Conservation (phyloP, 257 asterid species). For the Fraxinus anomala region DNA sequence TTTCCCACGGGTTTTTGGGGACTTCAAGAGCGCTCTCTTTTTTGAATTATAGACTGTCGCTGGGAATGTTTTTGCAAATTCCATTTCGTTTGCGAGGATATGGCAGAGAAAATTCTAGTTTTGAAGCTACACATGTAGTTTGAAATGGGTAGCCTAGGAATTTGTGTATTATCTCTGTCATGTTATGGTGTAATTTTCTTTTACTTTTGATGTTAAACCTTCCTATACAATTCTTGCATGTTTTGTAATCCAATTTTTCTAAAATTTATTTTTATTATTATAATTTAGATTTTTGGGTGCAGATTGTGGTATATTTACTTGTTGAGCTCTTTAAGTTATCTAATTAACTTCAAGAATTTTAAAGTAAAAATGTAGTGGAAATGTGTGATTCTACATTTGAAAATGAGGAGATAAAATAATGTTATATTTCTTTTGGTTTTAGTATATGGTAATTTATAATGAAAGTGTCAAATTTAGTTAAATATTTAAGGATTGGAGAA, state of each 20-base stretch:
- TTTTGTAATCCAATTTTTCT: not conserved
- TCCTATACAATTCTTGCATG: not conserved
- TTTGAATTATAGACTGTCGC: slow-evolving; percentile 25
- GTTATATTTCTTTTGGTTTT: not conserved
- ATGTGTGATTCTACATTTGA: too few species aligned
- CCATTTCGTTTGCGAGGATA: slow-evolving; percentile 25
- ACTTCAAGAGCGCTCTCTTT: slow-evolving; percentile 17
- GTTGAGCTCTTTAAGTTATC: too few species aligned
- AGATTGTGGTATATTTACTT: not conserved
- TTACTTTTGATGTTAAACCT: not conserved
- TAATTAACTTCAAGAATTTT: too few species aligned
- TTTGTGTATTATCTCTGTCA: slow-evolving; percentile 31
- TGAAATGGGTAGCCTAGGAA: slow-evolving; percentile 22
- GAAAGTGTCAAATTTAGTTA: not conserved
- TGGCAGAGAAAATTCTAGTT: slow-evolving; percentile 33
- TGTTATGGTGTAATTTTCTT: slow-evolving; percentile 6
- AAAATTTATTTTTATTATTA: too few species aligned
- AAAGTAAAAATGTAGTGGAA: too few species aligned
- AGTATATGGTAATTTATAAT: not conserved
- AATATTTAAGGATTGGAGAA: too few species aligned
- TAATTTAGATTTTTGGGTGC: not conserved
- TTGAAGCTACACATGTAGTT: slow-evolving; percentile 26
- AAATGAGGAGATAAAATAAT: too few species aligned
- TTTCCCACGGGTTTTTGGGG: slow-evolving; percentile 14
- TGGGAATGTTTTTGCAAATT: slow-evolving; percentile 27